These are phyloP conservation scores for Diaporthe amygdali DNA, from an alignment of 2,329 filamentous ascomycete genomes.

Conservation along the genomic window DNA sequence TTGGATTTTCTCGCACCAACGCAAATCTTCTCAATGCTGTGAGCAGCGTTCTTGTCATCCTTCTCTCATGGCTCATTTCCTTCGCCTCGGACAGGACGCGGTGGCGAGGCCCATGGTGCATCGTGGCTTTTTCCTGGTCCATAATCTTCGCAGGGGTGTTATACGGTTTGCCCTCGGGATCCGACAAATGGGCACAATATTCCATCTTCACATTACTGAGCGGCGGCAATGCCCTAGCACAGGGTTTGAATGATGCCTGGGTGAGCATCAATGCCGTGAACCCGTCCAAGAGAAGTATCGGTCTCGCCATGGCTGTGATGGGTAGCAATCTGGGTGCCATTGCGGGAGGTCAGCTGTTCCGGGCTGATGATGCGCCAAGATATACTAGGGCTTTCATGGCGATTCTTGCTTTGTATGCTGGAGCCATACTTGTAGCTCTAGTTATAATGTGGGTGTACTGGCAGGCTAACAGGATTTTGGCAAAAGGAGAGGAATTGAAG, in stretches of 20 bases:
- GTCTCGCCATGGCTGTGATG: constrained; percentile 27
- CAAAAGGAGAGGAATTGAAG: not conserved
- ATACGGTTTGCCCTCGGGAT: not conserved
- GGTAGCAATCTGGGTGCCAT: constrained; percentile 25
- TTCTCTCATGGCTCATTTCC: constrained; percentile 15
- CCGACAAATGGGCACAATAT: constrained; percentile 10
- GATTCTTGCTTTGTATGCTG: constrained; percentile 22
- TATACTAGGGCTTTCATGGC: constrained; percentile 25
- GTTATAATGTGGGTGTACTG: not conserved
- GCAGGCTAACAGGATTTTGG: not conserved
- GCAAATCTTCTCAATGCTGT: constrained; percentile 30
- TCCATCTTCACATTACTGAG: constrained; percentile 25
- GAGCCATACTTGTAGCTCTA: constrained; percentile 21
- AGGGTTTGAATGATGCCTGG: constrained; percentile 26
- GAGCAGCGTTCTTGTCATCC: constrained; percentile 24
- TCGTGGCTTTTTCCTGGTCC: not conserved
- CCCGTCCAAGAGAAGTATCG: constrained; percentile 21
- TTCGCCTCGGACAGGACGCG: constrained; percentile 22
- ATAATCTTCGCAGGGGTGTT: not conserved
- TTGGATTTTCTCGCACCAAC: constrained; percentile 26
- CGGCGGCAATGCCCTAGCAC: constrained; percentile 24
- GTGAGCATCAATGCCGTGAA: constrained; percentile 23
- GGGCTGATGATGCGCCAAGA: constrained; percentile 19
- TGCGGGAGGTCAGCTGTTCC: constrained; percentile 22
- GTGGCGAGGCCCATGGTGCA: not conserved